Conservation (phyloP, 768 basidiomycete species). For the Mycena floridula region DNA sequence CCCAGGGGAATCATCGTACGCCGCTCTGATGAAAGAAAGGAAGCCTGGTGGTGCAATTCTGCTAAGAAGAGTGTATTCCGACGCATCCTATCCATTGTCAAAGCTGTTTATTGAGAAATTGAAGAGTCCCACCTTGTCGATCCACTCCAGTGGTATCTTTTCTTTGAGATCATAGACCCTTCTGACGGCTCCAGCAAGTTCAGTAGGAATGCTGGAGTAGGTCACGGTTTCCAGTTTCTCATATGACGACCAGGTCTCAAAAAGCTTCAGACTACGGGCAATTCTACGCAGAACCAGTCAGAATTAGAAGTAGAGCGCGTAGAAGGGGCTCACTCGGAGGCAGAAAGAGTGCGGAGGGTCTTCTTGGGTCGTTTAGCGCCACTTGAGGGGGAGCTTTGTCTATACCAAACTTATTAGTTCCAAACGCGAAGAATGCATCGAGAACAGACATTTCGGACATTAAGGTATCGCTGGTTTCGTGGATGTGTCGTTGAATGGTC, state of each 20-base stretch:
- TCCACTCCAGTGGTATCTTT: conserved; percentile 35
- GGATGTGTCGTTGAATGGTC: too few species aligned
- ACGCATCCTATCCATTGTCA: background rate
- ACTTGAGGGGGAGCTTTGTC: too few species aligned
- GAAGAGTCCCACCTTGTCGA: conserved; percentile 26
- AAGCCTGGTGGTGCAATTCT: conserved; percentile 18
- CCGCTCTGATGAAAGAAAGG: conserved; percentile 23
- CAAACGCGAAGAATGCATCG: too few species aligned
- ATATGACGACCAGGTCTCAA: conserved; percentile 45
- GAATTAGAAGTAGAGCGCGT: background rate
- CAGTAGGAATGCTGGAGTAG: conserved; percentile 35
- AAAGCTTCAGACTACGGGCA: conserved; percentile 39
- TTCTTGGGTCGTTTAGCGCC: background rate
- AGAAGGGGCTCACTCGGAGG: conserved; percentile 35
- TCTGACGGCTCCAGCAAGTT: conserved; percentile 27
- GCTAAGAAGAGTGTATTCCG: too few species aligned
- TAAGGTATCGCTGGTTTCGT: too few species aligned
- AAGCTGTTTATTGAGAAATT: background rate
- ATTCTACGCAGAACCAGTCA: conserved; percentile 26
- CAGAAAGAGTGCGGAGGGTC: conserved; percentile 27
- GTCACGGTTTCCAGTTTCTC: conserved; percentile 46
- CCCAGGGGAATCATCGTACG: conserved; percentile 22
- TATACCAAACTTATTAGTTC: too few species aligned
- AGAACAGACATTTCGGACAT: too few species aligned
- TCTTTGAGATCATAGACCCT: conserved; percentile 31